Percentiles rank a stretch among this genome's conserved stretches.
phyloP scores from a whole-genome alignment of 2,329 filamentous ascomycete genomes.

The Cladophialophora yegresii region DNA sequence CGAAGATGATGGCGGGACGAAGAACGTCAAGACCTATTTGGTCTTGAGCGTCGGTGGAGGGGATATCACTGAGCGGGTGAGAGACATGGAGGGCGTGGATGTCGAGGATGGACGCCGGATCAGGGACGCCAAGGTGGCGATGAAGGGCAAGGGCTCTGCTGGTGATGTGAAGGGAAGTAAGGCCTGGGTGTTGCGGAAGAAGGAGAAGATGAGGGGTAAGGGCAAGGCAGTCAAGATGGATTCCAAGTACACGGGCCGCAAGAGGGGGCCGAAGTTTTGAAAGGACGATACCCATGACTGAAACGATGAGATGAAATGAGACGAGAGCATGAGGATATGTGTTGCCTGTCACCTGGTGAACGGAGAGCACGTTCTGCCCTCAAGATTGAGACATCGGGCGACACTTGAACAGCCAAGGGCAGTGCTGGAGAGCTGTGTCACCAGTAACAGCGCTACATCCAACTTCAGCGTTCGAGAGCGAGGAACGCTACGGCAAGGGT shows the following conservation, averaged over 20 bases:
- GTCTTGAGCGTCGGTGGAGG: slow-evolving; percentile 86
- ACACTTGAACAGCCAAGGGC: background rate
- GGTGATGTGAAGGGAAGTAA: slow-evolving; percentile 55
- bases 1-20: slow-evolving; percentile 94
- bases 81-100: slow-evolving; percentile 85
- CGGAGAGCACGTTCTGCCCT: background rate
- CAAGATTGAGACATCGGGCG: background rate
- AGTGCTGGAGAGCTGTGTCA: background rate
- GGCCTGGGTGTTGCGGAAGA: slow-evolving; percentile 61
- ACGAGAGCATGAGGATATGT: background rate
- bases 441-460: background rate
- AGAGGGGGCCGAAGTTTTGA: slow-evolving; percentile 76
- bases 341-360: background rate
- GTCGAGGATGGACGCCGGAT: slow-evolving; percentile 68
- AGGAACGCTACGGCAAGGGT: background rate
- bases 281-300: background rate
- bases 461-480: too few relatives aligned
- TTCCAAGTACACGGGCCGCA: slow-evolving; percentile 92
- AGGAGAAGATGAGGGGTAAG: slow-evolving; percentile 90
- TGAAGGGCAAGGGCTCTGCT: slow-evolving; percentile 47
- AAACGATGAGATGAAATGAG: background rate
- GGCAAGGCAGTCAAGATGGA: slow-evolving; percentile 90
- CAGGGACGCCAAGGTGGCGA: slow-evolving; percentile 39
- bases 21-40: slow-evolving; percentile 94
- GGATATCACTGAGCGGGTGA: slow-evolving; percentile 88